Evolutionary conservation across 225 moss, liverwort and hornwort species (phyloP), one percentile per base, ranked within the genome.

Genomic region (Anthoceros angustus): DNA sequence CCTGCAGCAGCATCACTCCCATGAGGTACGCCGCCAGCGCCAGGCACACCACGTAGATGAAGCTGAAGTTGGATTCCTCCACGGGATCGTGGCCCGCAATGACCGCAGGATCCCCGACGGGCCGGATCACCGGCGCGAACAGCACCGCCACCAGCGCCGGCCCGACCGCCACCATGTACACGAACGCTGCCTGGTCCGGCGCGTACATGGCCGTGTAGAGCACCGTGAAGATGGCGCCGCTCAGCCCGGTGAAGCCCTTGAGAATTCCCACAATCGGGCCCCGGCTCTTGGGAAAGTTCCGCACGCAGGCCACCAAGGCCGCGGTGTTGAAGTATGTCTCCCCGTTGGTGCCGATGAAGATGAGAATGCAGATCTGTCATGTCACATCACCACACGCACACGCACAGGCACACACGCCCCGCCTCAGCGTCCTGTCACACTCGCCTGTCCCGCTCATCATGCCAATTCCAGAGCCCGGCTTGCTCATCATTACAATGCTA

Each of bases 271-370:
- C 93, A 41, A 90, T 84, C 8, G 90, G 90, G 41, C 93, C 93
- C 45, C 93, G 73, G 69, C 87, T 84, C 2, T 83, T 71, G 21
- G 93, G 84, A 43, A 94, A 94, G 68, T 85, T 94, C 21, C 87
- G 87, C 40, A 94, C 93, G 18, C 87, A 94, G 0, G 87, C 75
- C 63, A 94, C 86, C 40, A 94, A 48, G 0, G 90, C 87, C 15
- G 87, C 93, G 40, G 93, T 94, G 78, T 94, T 94, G 77, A 90
- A 86, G 72, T 90, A 94, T 5, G 90, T 76, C 71, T 90, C 90
- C 26, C 93, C 93, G 69, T 94, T 90, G 32, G 87, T 89, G 55
- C 85, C 86, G 2, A 88, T 4, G 20, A 76, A 69, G 12, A 94
- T 86, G 4, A 94, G 46, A 49, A 90, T 32, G 66, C 90, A 94